Conservation (phyloP, 1,284 basidiomycete genomes). For the Porodaedalea pini region DNA sequence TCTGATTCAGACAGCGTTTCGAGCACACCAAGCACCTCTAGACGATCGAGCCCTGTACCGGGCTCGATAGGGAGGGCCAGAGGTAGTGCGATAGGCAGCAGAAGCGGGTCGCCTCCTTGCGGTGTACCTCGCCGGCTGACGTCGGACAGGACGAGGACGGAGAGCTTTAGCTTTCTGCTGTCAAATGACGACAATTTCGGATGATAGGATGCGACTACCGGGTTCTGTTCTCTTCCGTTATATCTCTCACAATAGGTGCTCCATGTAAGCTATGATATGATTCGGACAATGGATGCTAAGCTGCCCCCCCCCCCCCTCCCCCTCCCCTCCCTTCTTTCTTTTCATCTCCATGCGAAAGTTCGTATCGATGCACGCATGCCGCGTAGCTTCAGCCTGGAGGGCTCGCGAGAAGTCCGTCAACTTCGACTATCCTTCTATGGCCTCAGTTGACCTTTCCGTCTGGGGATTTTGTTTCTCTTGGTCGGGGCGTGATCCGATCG, state of each 20-base stretch:
- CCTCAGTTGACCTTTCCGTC: background rate
- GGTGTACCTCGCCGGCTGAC: constrained; percentile 19
- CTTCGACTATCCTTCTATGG: background rate
- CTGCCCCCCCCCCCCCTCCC: too few relatives aligned
- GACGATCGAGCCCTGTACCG: constrained; percentile 42
- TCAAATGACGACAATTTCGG: constrained; percentile 18
- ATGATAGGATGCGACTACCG: background rate
- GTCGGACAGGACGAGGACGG: constrained; percentile 20
- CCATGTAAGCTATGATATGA: constrained; percentile 5
- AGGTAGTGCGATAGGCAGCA: constrained; percentile 18
- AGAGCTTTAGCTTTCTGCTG: constrained; percentile 21
- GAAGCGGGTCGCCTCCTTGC: constrained; percentile 34
- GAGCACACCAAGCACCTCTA: constrained; percentile 38
- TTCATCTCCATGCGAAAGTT: too few relatives aligned
- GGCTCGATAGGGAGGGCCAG: constrained; percentile 21
- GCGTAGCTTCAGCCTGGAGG: too few relatives aligned
- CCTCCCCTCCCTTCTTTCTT: too few relatives aligned
- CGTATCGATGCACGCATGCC: too few relatives aligned
- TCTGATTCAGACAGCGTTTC: constrained; percentile 31
- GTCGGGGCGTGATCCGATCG: background rate
- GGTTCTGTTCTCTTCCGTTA: background rate
- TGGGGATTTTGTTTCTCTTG: background rate
- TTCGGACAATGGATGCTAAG: background rate
- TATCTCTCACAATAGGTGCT: constrained; percentile 2
- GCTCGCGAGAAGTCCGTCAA: background rate